Percentiles rank a stretch among this genome's conserved stretches.
Conservation (phyloP, 176 grass and related monocot genomes). For the Pontederia paniculata region DNA sequence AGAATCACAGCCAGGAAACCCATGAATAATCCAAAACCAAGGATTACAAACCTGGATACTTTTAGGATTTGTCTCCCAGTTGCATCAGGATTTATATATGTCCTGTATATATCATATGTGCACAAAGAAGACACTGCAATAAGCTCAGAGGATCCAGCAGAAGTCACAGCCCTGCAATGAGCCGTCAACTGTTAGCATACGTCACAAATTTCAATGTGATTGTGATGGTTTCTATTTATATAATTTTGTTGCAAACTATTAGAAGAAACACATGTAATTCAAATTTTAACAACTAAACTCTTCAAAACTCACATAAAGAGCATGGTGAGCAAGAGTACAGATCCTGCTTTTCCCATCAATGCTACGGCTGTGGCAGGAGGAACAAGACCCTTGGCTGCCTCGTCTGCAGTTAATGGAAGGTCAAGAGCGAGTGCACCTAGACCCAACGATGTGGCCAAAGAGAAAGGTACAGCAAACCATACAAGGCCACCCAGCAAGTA, state of each 20-base stretch:
- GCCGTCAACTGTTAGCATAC: not conserved
- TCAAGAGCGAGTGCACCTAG: conserved; percentile 60
- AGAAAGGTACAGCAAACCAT: conserved; percentile 73
- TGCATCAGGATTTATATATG: conserved; percentile 58
- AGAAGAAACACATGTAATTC: too few species aligned
- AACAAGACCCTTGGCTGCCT: conserved; percentile 54
- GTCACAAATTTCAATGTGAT: not conserved
- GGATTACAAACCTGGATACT: conserved; percentile 37
- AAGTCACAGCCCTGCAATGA: conserved; percentile 57
- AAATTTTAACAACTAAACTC: too few species aligned
- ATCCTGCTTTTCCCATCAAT: conserved; percentile 56
- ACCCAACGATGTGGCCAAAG: conserved; percentile 60
- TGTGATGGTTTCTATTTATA: not conserved
- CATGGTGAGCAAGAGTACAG: conserved; percentile 68
- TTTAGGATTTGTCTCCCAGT: conserved; percentile 56
- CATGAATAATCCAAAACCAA: conserved; percentile 58
- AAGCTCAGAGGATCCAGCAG: conserved; percentile 54
- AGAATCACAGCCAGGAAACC: conserved; percentile 59
- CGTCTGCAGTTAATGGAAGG: conserved; percentile 42
- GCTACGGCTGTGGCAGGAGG: conserved; percentile 57
- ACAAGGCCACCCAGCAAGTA: conserved; percentile 60
- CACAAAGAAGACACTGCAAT: conserved; percentile 63
- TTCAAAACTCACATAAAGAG: conserved; percentile 45
- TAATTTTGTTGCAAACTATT: not conserved
- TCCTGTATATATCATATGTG: conserved; percentile 67